phyloP scores from a whole-genome alignment of 768 basidiomycete species.

The Boletellus ananas region DNA sequence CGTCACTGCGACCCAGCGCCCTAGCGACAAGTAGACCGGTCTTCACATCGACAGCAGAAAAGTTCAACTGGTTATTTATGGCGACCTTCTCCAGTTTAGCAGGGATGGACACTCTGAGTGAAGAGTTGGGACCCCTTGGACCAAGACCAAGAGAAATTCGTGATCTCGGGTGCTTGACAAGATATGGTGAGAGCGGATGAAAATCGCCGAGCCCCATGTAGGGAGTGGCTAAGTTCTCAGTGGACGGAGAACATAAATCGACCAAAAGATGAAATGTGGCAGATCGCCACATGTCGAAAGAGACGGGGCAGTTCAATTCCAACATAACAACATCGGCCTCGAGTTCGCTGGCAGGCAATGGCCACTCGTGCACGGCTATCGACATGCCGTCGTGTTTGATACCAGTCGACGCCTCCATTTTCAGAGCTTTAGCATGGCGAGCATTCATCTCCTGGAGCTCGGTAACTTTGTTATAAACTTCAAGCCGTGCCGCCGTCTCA shows the following conservation, averaged over 20 bases:
- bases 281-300: not conserved
- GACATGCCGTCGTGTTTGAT: not conserved
- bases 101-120: slow-evolving; percentile 27
- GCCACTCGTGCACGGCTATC: slow-evolving; percentile 39
- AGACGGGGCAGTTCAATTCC: not conserved
- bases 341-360: slow-evolving; percentile 33
- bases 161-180: slow-evolving; percentile 1
- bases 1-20: slow-evolving; percentile 8
- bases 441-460: slow-evolving; percentile 23
- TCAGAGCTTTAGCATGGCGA: not conserved
- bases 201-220: slow-evolving; percentile 2
- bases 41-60: slow-evolving; percentile 26
- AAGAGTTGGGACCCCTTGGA: slow-evolving; percentile 28
- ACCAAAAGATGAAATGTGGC: slow-evolving; percentile 27
- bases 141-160: slow-evolving; percentile 37
- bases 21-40: slow-evolving; percentile 8
- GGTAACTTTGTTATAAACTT: slow-evolving; percentile 17
- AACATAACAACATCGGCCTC: not conserved
- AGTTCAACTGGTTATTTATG: slow-evolving; percentile 31
- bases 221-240: not conserved
- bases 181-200: not conserved
- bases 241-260: slow-evolving; percentile 28
- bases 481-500: slow-evolving; percentile 20
- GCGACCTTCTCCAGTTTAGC: slow-evolving; percentile 14
- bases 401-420: not conserved